Base-by-base conservation (phyloP, 495 filamentous ascomycete genomes). In the Penicillium pulvis region DNA sequence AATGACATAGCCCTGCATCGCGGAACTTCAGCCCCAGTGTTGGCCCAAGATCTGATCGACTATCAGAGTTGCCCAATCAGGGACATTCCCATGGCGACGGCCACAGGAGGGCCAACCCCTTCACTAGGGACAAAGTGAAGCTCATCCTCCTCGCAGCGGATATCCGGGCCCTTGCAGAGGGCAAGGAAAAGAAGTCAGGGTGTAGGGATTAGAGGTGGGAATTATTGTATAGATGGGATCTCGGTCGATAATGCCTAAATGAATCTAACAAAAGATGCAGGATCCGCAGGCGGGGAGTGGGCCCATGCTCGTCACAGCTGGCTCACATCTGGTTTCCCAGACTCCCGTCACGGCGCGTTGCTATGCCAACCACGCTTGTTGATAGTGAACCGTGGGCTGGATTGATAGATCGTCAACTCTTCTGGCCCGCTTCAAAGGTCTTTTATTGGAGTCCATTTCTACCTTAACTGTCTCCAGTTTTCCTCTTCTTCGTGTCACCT, bases 331-430 rank as follows among this genome's bases (percentile, higher is more conserved):
- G 65, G 72, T 67, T 73, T 70, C 67, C 70, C 66, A 62, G 67
- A 71, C 68, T 69, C 69, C 71, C 66, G 62, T 43, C 48, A 48
- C 33, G 51, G 47, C 51, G 12, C 58, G 75, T 78, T 78, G 75
- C 73, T 67, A 68, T 71, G 74, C 70, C 74, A 78, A 78, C 75
- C 52, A 36, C 62, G 62, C 71, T 78, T 78, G 75, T 78, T 78
- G 75, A 78, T 74, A 66, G 17, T 60, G 70, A 71, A 69, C 69
- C 73, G 67, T 71, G 72, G 68, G 58, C 65, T 49, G 53, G 60
- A 61, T 61, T 65, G 64, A 64, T 72, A 68, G 73, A 74, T 75
- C 73, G 63, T 59, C 68, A 71, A 71, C 67, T 58, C 51, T 41
- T 42, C 55, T 61, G 64, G 58, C 57, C 66, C 58, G 58, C 59